Evolutionary conservation across 2,329 filamentous ascomycete species (phyloP).

Genomic region (Penicillium sp.): DNA sequence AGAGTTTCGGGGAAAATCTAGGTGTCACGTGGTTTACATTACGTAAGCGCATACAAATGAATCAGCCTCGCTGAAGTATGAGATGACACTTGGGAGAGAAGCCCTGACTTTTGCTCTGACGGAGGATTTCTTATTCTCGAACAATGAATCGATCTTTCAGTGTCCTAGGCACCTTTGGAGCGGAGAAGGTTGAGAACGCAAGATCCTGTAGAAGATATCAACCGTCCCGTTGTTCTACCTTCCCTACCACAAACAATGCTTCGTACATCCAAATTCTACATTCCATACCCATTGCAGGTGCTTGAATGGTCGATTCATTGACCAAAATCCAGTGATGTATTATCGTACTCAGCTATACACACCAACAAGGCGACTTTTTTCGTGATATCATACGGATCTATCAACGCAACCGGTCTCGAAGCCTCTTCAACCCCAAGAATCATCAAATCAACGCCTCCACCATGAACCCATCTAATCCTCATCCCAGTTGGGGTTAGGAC

Average conservation of each 20-base stretch:
- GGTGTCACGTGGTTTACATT: constrained; percentile 31
- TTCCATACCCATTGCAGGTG: neutral
- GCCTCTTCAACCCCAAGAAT: constrained; percentile 8
- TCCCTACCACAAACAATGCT: neutral
- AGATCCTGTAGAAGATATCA: too few species aligned
- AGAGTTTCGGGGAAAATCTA: constrained; percentile 39
- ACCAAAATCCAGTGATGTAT: constrained; percentile 23
- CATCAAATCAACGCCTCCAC: neutral
- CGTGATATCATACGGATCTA: constrained; percentile 38
- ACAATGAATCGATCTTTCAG: neutral
- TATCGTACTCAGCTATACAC: constrained; percentile 29
- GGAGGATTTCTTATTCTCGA: too few species aligned
- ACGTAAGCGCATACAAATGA: constrained; percentile 7
- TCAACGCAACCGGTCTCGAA: constrained; percentile 26
- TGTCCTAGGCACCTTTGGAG: neutral
- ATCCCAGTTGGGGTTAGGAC: constrained; percentile 81
- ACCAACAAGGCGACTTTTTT: constrained; percentile 27
- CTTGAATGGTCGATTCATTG: neutral
- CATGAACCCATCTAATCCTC: constrained; percentile 54
- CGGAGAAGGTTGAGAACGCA: too few species aligned
- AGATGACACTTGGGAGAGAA: neutral
- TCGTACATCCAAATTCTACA: neutral
- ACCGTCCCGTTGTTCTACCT: neutral
- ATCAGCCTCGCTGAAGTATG: neutral
- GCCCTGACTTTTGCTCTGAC: neutral